Evolutionary conservation across 495 filamentous ascomycete species (phyloP).

Genomic region (Pyronema omphalodes): DNA sequence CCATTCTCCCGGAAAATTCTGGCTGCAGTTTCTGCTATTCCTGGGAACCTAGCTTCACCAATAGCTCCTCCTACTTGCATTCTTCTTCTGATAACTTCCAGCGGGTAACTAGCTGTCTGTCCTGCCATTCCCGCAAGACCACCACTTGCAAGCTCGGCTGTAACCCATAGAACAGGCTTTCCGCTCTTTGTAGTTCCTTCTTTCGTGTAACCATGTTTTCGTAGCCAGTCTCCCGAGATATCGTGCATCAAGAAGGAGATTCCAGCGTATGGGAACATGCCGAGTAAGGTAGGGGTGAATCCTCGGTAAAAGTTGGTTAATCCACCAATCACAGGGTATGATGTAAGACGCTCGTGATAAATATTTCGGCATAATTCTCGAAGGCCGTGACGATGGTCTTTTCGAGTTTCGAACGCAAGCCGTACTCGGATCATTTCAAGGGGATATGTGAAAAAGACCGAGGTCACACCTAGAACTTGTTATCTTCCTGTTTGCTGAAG

Average conservation of each 20-base stretch:
- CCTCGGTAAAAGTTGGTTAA: conserved; percentile 87
- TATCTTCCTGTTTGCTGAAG: neutral
- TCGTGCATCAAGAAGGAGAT: conserved; percentile 97
- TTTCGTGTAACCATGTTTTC: conserved; percentile 48
- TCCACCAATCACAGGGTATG: conserved; percentile 30
- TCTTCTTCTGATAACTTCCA: conserved; percentile 75
- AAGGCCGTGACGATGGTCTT: conserved; percentile 44
- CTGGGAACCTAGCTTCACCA: conserved; percentile 62
- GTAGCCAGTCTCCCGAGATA: conserved; percentile 61
- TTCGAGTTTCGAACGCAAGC: conserved; percentile 78
- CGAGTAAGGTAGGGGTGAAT: conserved; percentile 70
- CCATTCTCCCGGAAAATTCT: conserved; percentile 60
- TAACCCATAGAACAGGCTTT: conserved; percentile 36
- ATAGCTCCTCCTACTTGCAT: conserved; percentile 96
- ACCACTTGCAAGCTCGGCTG: conserved; percentile 72
- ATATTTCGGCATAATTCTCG: conserved; percentile 59
- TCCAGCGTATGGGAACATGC: conserved; percentile 93
- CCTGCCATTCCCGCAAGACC: conserved; percentile 72
- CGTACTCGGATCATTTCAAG: conserved; percentile 84
- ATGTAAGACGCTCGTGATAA: conserved; percentile 44
- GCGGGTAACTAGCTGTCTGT: conserved; percentile 79
- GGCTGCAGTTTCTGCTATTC: conserved; percentile 57
- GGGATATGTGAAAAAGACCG: conserved; percentile 90
- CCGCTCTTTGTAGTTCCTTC: conserved; percentile 13
- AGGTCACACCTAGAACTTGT: conserved; percentile 39